These are phyloP conservation scores for Ophiosphaerella korrae DNA, from an alignment of 2,329 filamentous ascomycete species.

Conservation along the genomic window DNA sequence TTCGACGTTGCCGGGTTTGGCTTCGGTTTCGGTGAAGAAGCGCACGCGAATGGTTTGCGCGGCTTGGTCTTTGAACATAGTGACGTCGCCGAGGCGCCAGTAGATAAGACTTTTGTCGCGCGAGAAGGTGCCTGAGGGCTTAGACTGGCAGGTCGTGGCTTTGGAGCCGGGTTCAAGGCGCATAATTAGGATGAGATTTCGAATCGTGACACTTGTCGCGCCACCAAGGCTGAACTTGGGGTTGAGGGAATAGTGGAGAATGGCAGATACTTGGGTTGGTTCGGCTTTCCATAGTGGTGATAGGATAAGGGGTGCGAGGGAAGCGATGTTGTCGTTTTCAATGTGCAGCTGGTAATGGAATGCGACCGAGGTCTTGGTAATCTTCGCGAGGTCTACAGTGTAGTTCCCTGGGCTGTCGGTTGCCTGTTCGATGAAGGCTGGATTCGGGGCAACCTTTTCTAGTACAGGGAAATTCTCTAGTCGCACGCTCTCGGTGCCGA, in stretches of 20 bases:
- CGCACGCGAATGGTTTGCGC: conserved; percentile 81
- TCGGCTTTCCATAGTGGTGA: conserved; percentile 82
- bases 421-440: conserved; percentile 80
- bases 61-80: conserved; percentile 60
- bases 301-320: conserved; percentile 74
- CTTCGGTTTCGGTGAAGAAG: conserved; percentile 73
- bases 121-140: conserved; percentile 78
- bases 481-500: conserved; percentile 68
- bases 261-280: conserved; percentile 81
- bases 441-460: conserved; percentile 92
- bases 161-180: conserved; percentile 68
- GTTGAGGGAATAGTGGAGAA: conserved; percentile 85
- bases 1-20: conserved; percentile 77
- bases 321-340: conserved; percentile 58
- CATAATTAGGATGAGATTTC: conserved; percentile 76
- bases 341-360: conserved; percentile 92
- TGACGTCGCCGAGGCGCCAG: conserved; percentile 80
- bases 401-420: conserved; percentile 78
- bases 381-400: conserved; percentile 71
- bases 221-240: conserved; percentile 61
- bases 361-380: conserved; percentile 74
- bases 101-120: conserved; percentile 78
- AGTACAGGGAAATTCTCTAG: conserved; percentile 87
- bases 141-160: conserved; percentile 73
- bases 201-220: conserved; percentile 61